Conservation (phyloP, 163 green algal species). For the Chlorella variabilis region DNA sequence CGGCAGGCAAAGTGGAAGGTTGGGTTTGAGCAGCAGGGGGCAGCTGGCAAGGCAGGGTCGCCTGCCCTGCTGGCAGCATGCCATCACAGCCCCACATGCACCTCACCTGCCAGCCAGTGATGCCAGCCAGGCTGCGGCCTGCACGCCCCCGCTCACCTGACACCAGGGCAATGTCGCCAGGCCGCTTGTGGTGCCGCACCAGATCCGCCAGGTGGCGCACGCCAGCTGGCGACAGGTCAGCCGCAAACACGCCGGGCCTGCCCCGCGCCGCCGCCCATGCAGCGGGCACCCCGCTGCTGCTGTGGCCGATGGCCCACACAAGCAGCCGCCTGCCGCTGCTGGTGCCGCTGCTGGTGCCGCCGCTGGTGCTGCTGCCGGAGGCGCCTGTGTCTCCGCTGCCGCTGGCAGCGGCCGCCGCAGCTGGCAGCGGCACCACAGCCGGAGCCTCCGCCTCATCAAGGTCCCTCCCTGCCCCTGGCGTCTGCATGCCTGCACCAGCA, state of each 20-base stretch:
- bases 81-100: no score
- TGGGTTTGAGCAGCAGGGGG: no score
- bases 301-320: constrained; percentile 66
- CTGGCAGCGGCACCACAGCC: constrained; percentile 49
- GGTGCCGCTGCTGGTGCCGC: background rate
- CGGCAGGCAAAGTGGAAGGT: background rate
- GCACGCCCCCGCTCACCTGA: constrained; percentile 20
- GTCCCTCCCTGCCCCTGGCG: constrained; percentile 45
- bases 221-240: constrained; percentile 59
- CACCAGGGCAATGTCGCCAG: constrained; percentile 62
- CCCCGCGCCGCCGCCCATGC: constrained; percentile 58
- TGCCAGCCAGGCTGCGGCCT: no score
- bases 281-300: constrained; percentile 25
- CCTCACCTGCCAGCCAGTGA: no score
- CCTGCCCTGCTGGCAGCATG: no score
- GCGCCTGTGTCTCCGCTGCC: no score
- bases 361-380: no score
- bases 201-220: constrained; percentile 37
- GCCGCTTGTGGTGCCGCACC: constrained; percentile 38
- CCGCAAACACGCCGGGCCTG: constrained; percentile 59
- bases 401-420: background rate
- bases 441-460: constrained; percentile 46
- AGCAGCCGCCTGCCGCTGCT: constrained; percentile 56
- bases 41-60: no score
- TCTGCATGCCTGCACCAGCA: constrained; percentile 37